A percentile compares a stretch with the other conserved stretches of the same genome.
phyloP scores from a whole-genome alignment of 768 basidiomycete genomes.

The Pholiota microspora region DNA sequence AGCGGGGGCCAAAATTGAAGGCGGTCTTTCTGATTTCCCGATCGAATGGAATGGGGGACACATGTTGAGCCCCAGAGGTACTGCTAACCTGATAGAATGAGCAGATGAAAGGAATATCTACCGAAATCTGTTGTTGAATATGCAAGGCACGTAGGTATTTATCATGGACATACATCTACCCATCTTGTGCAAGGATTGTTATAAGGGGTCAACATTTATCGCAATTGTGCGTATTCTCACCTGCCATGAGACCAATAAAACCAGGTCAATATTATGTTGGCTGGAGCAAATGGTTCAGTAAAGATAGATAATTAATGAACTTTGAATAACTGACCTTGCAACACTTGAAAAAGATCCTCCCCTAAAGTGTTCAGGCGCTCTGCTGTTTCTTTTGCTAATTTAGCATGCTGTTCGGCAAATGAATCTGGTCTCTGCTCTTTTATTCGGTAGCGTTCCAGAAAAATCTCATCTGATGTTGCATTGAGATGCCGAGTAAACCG shows the following conservation, averaged over 20 bases:
- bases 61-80: conserved; percentile 71
- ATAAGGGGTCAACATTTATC: neutral
- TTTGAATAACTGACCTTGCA: conserved; percentile 49
- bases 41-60: conserved; percentile 67
- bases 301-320: neutral
- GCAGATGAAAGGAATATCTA: conserved; percentile 63
- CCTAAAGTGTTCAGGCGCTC: conserved; percentile 49
- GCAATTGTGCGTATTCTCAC: conserved; percentile 25
- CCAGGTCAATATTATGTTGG: conserved; percentile 63
- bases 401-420: conserved; percentile 66
- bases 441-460: conserved; percentile 42
- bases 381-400: conserved; percentile 48
- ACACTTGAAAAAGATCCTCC: conserved; percentile 51
- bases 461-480: conserved; percentile 47
- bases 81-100: conserved; percentile 52
- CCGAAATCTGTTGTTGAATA: neutral
- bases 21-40: conserved; percentile 50
- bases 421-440: conserved; percentile 50
- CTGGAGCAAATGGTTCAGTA: conserved; percentile 29
- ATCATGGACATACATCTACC: conserved; percentile 54
- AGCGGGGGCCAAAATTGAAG: conserved; percentile 62
- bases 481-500: conserved; percentile 1
- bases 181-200: conserved; percentile 48
- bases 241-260: conserved; percentile 75
- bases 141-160: neutral